A percentile compares a stretch with the other conserved stretches of the same genome.
These are phyloP conservation scores for Sugiyamaella sp. DNA, from an alignment of 1,139 yeast species.

Conservation along the genomic window DNA sequence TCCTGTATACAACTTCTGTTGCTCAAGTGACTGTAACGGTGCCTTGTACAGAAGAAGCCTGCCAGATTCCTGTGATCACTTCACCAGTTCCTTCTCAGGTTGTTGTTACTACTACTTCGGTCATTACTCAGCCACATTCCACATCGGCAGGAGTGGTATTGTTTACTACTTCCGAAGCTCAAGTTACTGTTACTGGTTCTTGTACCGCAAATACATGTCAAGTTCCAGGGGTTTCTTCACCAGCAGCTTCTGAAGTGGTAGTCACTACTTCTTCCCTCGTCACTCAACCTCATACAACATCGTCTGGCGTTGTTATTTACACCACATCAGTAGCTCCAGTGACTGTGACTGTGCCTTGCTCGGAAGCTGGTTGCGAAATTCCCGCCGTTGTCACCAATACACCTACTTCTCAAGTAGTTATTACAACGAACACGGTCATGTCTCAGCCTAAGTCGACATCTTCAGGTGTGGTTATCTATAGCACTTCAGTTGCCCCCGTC, in stretches of 20 bases:
- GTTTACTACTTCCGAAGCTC: conserved; percentile 10
- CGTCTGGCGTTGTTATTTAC: conserved; percentile 11
- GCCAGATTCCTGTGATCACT: background rate
- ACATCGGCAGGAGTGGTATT: background rate
- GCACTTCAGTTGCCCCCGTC: conserved; percentile 4
- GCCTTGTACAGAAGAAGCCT: conserved; percentile 11
- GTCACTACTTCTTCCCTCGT: background rate
- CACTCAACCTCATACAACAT: conserved; percentile 7
- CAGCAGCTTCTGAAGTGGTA: background rate
- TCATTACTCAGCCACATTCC: background rate
- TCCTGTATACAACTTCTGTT: conserved; percentile 11
- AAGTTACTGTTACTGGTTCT: conserved; percentile 7
- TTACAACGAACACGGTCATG: conserved; percentile 8
- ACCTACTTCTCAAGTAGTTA: background rate
- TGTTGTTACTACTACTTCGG: background rate
- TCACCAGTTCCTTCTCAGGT: background rate
- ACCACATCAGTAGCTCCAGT: conserved; percentile 8
- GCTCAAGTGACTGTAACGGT: conserved; percentile 17
- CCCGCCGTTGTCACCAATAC: background rate
- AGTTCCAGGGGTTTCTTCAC: background rate
- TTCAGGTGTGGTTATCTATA: conserved; percentile 4
- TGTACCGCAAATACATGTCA: background rate
- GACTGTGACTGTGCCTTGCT: conserved; percentile 13
- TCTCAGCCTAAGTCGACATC: conserved; percentile 19
- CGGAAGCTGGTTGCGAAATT: background rate